These are phyloP conservation scores for Pythium rhizo-oryzae DNA, from an alignment of 352 stramenopile species.

Conservation along the genomic window DNA sequence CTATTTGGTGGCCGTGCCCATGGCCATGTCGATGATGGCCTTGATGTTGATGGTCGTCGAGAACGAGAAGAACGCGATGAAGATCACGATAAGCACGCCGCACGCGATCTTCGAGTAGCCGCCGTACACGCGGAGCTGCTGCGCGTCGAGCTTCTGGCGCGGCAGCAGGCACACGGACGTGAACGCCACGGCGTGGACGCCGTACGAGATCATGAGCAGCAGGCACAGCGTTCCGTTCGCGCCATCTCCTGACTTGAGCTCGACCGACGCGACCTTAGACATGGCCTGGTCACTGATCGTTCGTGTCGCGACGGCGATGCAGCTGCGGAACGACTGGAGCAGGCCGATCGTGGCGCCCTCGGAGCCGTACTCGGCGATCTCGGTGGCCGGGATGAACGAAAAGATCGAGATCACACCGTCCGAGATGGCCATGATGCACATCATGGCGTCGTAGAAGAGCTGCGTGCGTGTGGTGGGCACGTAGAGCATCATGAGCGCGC, in stretches of 20 bases:
- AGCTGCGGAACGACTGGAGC: conserved; percentile 61
- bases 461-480: conserved; percentile 36
- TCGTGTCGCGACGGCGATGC: conserved; percentile 53
- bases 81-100: conserved; percentile 27
- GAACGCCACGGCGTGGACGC: conserved; percentile 54
- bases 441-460: conserved; percentile 53
- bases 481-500: conserved; percentile 64
- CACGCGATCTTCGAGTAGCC: conserved; percentile 36
- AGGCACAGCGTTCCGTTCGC: conserved; percentile 31
- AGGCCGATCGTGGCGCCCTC: conserved; percentile 72
- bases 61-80: conserved; percentile 32
- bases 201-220: conserved; percentile 57
- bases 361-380: conserved; percentile 73
- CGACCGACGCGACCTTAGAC: conserved; percentile 25
- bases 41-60: conserved; percentile 34
- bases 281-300: conserved; percentile 61
- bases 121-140: conserved; percentile 36
- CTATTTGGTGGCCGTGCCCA: conserved; percentile 16
- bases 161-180: conserved; percentile 52
- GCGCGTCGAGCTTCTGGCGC: conserved; percentile 36
- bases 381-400: conserved; percentile 58
- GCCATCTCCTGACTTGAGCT: conserved; percentile 15
- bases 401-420: conserved; percentile 75
- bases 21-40: conserved; percentile 32
- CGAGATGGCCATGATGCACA: conserved; percentile 54